These are phyloP conservation scores for Beauveria rudraprayagi DNA, from an alignment of 2,329 filamentous ascomycete genomes.

Conservation along the genomic window DNA sequence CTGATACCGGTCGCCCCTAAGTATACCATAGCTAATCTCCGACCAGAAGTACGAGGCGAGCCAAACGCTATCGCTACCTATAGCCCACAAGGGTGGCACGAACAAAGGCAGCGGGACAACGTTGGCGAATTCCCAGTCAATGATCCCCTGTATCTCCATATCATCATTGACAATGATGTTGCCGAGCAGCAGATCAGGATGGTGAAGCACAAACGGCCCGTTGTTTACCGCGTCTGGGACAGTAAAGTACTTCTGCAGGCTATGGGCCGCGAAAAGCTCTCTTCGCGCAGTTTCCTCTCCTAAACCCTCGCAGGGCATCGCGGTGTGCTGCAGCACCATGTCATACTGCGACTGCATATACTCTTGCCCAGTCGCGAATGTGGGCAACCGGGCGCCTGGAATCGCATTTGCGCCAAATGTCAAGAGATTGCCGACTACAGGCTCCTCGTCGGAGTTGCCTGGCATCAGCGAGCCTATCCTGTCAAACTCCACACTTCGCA, in stretches of 20 bases:
- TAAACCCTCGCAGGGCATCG: not conserved
- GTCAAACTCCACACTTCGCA: slow-evolving; percentile 18
- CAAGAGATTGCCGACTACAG: not conserved
- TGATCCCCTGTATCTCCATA: slow-evolving; percentile 17
- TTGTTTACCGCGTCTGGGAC: slow-evolving; percentile 12
- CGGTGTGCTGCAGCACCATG: not conserved
- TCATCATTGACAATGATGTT: slow-evolving; percentile 21
- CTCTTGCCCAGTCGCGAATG: slow-evolving; percentile 9
- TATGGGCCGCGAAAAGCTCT: slow-evolving; percentile 15
- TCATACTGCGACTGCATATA: slow-evolving; percentile 14
- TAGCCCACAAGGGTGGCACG: slow-evolving; percentile 9
- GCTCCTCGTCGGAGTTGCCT: slow-evolving; percentile 9
- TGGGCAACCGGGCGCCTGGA: slow-evolving; percentile 13
- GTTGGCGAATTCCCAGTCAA: slow-evolving; percentile 21
- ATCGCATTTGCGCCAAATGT: slow-evolving; percentile 16
- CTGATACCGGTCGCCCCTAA: too few relatives aligned
- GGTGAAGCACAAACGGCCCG: slow-evolving; percentile 17
- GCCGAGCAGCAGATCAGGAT: slow-evolving; percentile 17
- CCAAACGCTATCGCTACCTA: not conserved
- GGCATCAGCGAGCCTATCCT: slow-evolving; percentile 19
- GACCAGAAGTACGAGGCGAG: too few relatives aligned
- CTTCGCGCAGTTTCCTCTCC: slow-evolving; percentile 3
- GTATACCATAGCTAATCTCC: too few relatives aligned
- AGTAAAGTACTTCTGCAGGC: slow-evolving; percentile 14
- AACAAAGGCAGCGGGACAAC: not conserved